Evolutionary conservation across 129 eudicot genomes (phyloP).

Genomic region (Cynara cardunculus): DNA sequence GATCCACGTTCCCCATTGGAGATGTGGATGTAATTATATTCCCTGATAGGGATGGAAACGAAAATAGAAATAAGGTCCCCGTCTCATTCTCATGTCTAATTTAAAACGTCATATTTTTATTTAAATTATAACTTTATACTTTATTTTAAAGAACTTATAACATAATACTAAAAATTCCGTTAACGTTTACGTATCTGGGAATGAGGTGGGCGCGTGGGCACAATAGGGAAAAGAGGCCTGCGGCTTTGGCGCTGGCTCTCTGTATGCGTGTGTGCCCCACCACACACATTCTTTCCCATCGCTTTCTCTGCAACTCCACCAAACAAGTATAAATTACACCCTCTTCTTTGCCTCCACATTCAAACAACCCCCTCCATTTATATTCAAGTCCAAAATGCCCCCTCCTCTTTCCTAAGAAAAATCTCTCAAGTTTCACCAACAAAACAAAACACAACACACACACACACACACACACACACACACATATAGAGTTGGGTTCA

Average conservation of each 20-base stretch:
- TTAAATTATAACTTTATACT: too few relatives aligned
- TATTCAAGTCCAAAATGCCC: not conserved
- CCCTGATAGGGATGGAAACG: too few relatives aligned
- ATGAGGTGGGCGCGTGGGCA: conserved; percentile 12
- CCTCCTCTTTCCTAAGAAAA: not conserved
- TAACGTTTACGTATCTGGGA: too few relatives aligned
- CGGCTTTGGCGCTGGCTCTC: conserved; percentile 26
- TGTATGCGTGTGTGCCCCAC: conserved; percentile 5
- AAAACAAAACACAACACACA: not conserved
- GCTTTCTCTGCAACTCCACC: not conserved
- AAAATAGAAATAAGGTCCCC: too few relatives aligned
- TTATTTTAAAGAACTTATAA: too few relatives aligned
- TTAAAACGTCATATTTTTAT: too few relatives aligned
- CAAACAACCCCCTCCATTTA: not conserved
- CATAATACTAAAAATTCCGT: too few relatives aligned
- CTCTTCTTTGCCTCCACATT: not conserved
- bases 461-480: too few relatives aligned
- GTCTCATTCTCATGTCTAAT: too few relatives aligned
- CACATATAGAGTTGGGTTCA: too few relatives aligned
- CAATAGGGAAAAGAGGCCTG: conserved; percentile 5
- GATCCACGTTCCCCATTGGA: too few relatives aligned
- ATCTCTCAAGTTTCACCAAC: not conserved
- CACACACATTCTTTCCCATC: conserved; percentile 16
- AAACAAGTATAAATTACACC: not conserved
- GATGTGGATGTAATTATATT: too few relatives aligned